Base-by-base conservation (phyloP, 768 basidiomycete genomes). In the Boletellus ananas region DNA sequence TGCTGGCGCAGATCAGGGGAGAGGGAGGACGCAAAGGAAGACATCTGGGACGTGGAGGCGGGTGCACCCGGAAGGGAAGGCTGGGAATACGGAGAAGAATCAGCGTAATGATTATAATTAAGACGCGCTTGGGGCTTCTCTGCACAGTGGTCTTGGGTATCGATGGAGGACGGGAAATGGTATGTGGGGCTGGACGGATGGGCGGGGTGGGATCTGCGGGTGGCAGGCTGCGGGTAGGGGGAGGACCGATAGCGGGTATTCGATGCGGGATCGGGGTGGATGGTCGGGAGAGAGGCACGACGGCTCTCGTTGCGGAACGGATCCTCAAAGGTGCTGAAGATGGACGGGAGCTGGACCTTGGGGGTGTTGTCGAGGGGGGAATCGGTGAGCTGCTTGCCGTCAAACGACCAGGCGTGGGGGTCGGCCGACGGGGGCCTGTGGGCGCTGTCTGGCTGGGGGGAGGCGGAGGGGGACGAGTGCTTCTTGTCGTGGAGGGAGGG, bases 271-370 rank as follows among this genome's bases (percentile, higher is more conserved):
- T 84, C 81, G 17, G 80, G 74, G 62, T 74, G 70, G 39, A 85
- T 72, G 43, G 74, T 79, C 2, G 85, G 84, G 18, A 88, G 73
- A 3, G 85, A 85, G 4, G 82, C 72, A 39, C 85, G 80, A 48
- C 86, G 80, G 47, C 65, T 68, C 38, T 84, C 82, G 58, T 69
- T 70, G 51, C 76, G 66, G 63, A 78, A 69, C 21, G 74, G 72
- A 63, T 84, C 84, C 64, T 83, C 81, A 54, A 87, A 83, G 27
- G 80, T 76, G 29, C 81, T 79, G 56, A 85, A 86, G 57, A 88
- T 85, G 60, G 85, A 85, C 16, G 86, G 87, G 16, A 89, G 75
- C 69, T 84, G 81, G 50, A 87, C 83, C 65, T 80, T 81, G 47
- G 50, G 43, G 34, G 70, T 60, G 48, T 76, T 73, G 49, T 78